Evolutionary conservation across 1,284 basidiomycete genomes (phyloP), one percentile per base, ranked within the genome.

Genomic region (Mycena sp.): DNA sequence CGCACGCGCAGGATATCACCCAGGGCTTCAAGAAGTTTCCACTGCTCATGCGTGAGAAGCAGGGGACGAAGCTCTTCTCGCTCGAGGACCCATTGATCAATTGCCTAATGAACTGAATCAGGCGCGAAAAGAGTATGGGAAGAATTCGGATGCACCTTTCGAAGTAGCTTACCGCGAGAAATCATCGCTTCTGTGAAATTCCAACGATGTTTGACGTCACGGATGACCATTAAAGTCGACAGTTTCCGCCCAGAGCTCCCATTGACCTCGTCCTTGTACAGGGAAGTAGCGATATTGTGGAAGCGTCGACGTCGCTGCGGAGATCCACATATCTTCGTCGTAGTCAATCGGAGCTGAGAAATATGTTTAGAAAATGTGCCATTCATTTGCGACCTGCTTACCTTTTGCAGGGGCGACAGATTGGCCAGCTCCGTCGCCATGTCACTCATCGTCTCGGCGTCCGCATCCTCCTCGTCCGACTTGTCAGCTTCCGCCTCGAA

Each of bases 121-220:
- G n/a, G n/a, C n/a, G n/a, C n/a, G 44, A 6, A 25, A 12, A 12
- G 26, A n/a, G 38, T 25, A 12, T 29, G 19, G 10, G 23, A 6
- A 29, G 46, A 12, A 23, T 14, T 37, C 12, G 23, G 4, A 40
- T 49, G 30, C 43, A 71, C 69, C 57, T 68, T 59, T n/a, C 49
- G 45, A 6, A 70, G 38, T 11, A 70, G 4, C n/a, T 67, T 38
- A 1, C 62, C 73, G 3, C 67, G 71, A 6, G 57, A 26, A 30
- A 74, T 72, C 73, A 75, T 76, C 11, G 70, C 71, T 48, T 73
- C 67, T 2, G 70, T 74, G 17, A 61, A 74, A 51, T 76, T 76
- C 74, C 74, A 76, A 4, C 72, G 61, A 17, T 66, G 74, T 7
- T 58, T 46, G 23, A 76, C 69, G 40, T 76, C 73, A 17, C 59